A percentile compares a stretch with the other conserved stretches of the same genome.
phyloP scores from a whole-genome alignment of 768 basidiomycete species.

The Tephrocybe sp. region DNA sequence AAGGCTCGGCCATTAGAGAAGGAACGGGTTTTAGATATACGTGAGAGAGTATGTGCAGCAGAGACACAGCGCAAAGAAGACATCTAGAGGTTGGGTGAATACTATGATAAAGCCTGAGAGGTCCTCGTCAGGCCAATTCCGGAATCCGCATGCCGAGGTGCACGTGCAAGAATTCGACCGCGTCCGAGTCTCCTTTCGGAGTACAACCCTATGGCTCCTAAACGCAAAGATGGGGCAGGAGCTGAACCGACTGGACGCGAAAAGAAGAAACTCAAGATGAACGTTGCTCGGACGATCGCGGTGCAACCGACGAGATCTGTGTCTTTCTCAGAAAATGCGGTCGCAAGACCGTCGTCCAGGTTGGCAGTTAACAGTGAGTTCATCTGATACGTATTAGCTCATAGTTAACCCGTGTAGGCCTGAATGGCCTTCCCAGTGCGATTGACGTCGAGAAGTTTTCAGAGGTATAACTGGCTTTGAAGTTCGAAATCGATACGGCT shows the following conservation, averaged over 20 bases:
- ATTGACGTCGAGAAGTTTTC: conserved; percentile 90
- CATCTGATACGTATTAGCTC: background rate
- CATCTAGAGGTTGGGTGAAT: conserved; percentile 24
- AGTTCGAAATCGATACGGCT: background rate
- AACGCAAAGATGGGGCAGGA: conserved; percentile 35
- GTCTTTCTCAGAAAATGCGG: conserved; percentile 25
- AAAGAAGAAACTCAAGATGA: conserved; percentile 70
- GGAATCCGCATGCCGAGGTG: background rate
- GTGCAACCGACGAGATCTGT: conserved; percentile 44
- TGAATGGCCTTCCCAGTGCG: conserved; percentile 62
- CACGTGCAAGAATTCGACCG: background rate
- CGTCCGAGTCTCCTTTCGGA: background rate
- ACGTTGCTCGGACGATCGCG: conserved; percentile 63
- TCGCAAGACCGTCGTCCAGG: conserved; percentile 41
- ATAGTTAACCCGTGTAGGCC: conserved; percentile 35
- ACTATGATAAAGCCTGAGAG: background rate
- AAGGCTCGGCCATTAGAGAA: conserved; percentile 44
- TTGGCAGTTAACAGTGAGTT: conserved; percentile 40
- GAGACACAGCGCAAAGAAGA: conserved; percentile 33
- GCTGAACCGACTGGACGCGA: conserved; percentile 45
- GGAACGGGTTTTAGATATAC: conserved; percentile 26
- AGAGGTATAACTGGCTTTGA: conserved; percentile 48
- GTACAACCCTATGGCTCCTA: conserved; percentile 28
- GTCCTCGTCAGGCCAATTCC: too few relatives aligned
- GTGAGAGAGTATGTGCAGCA: conserved; percentile 13